Percentiles rank a stretch among this genome's conserved stretches.
Evolutionary conservation across 495 filamentous ascomycete species (phyloP).

Genomic region (Lophiotrema nucula): DNA sequence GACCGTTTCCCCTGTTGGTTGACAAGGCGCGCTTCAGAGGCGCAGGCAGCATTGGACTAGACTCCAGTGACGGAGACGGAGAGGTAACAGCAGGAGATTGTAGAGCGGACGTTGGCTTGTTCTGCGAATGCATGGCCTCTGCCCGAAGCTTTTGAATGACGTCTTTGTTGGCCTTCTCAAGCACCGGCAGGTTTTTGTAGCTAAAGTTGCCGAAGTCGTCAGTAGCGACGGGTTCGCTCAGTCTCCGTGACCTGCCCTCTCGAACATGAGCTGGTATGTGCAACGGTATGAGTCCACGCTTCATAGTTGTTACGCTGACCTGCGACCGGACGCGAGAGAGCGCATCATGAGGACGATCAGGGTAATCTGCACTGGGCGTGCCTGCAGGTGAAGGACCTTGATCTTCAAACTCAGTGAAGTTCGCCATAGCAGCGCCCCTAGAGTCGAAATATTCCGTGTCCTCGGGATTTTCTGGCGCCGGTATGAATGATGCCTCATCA

Average conservation of each 20-base stretch:
- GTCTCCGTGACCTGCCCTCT: conserved; percentile 76
- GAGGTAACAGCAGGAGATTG: conserved; percentile 50
- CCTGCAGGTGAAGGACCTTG: conserved; percentile 66
- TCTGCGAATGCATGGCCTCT: conserved; percentile 59
- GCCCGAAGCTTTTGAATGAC: conserved; percentile 92
- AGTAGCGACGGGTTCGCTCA: conserved; percentile 82
- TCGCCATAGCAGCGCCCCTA: conserved; percentile 82
- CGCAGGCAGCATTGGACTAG: conserved; percentile 76
- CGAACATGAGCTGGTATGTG: conserved; percentile 96
- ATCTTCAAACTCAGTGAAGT: conserved; percentile 92
- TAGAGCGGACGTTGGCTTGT: conserved; percentile 36
- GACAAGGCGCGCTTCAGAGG: conserved; percentile 83
- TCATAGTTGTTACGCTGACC: conserved; percentile 64
- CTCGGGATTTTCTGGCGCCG: conserved; percentile 86
- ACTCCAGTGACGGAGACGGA: conserved; percentile 68
- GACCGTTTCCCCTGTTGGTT: conserved; percentile 67
- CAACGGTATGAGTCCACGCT: conserved; percentile 87
- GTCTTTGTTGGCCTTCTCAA: conserved; percentile 98
- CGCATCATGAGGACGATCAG: conserved; percentile 90
- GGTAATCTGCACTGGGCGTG: conserved; percentile 65
- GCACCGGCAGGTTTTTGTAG: conserved; percentile 94
- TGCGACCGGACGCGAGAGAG: conserved; percentile 85
- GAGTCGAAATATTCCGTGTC: conserved; percentile 98
- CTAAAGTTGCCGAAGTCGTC: conserved; percentile 97
- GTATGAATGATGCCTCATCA: conserved; percentile 94